These are phyloP conservation scores for Fusarium euwallaceae DNA, from an alignment of 2,329 filamentous ascomycete species.

Conservation along the genomic window DNA sequence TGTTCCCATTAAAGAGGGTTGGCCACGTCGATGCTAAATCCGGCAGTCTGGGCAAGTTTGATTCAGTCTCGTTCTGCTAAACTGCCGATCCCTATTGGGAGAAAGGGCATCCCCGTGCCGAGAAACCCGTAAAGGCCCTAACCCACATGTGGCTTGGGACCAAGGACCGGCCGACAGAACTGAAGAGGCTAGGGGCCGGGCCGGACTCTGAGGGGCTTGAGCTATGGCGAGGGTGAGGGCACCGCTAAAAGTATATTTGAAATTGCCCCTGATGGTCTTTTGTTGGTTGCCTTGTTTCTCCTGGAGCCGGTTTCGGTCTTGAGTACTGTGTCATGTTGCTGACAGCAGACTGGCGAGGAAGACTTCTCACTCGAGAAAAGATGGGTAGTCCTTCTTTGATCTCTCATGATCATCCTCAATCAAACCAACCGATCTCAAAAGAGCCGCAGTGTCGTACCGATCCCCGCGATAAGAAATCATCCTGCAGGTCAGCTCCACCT, in stretches of 20 bases:
- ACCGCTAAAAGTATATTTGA: background rate
- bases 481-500: background rate
- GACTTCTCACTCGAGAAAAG: background rate
- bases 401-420: background rate
- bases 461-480: background rate
- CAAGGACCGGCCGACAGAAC: background rate
- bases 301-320: background rate
- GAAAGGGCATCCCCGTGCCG: background rate
- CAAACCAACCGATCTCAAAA: background rate
- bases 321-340: background rate
- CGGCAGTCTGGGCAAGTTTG: constrained; percentile 9
- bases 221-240: background rate
- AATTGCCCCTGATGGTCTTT: constrained; percentile 1
- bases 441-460: background rate
- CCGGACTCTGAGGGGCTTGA: background rate
- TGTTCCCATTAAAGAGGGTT: constrained; percentile 1
- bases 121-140: background rate
- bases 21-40: background rate
- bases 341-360: too few relatives aligned
- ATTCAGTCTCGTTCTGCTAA: background rate
- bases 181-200: constrained; percentile 3
- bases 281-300: background rate
- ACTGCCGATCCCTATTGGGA: constrained; percentile 14
- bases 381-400: background rate
- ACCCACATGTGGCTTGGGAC: constrained; percentile 7